Base-by-base conservation (phyloP, 257 asterid species). In the Ocimum tenuiflorum region DNA sequence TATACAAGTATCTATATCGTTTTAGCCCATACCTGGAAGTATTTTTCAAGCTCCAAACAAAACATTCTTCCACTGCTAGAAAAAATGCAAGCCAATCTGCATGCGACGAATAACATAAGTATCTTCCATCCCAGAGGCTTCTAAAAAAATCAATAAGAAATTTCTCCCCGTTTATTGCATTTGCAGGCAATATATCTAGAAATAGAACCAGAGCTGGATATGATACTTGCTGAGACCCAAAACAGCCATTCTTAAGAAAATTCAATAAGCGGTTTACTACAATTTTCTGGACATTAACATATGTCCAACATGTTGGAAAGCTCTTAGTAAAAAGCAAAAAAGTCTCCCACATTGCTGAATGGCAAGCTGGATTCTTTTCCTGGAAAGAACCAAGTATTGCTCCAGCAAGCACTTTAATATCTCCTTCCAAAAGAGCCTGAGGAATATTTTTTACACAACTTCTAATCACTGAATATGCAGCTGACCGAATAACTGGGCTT, bases 181-280 rank as follows among this genome's bases (percentile, higher is more conserved):
- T 76, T 47, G 89, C 75, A 59, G 99, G 99, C 27, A 88, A 75
- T 76, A 72, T 77, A 75, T 90, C 95, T 67, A 94, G 79, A 78
- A 94, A 85, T 57, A 82, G 75, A 75, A 90, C 75, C 59, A 94
- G 75, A 53, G 88, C 86, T 13, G 99, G 97, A 78, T 94, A 94
- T 23, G 99, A 94, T 75, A 85, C 85, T 85, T 85, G 88, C 72
- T 88, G 96, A 71, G 99, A 94, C 80, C 99, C 99, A 85, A 83
- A 90, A 77, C 99, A 94, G 29, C 99, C 99, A 77, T 82, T 84
- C 71, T 75, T 91, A 33, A 94, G 94, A 81, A 94, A 94, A 74
- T 77, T 77, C 83, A 87, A 94, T 68, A 94, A 75, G 24, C 86
- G 83, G 76, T 74, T 80, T 29, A 90, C 51, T 69, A 91, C 67